Evolutionary conservation across 371 early-diverging fungal species (phyloP).

Genomic region (Lichtheimia hyalospora): DNA sequence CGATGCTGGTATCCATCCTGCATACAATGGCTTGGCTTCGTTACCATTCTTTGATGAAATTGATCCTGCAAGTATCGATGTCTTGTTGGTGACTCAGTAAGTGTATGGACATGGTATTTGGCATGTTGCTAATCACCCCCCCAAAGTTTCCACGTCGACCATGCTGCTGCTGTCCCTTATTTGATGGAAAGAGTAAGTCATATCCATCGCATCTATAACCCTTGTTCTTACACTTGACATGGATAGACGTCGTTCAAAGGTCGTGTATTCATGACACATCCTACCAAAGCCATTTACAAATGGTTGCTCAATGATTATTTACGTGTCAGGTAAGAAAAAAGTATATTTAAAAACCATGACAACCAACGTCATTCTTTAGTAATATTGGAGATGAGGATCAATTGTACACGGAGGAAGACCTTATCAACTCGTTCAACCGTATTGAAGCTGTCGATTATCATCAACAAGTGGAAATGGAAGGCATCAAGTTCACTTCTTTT

Average conservation of each 20-base stretch:
- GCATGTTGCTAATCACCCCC: neutral
- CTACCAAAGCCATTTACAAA: constrained; percentile 98
- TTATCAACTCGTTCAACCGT: constrained; percentile 88
- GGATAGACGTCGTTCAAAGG: constrained; percentile 94
- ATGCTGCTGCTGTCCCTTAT: constrained; percentile 99
- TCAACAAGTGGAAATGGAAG: constrained; percentile 95
- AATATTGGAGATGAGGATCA: constrained; percentile 86
- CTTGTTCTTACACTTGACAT: neutral
- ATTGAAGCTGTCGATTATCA: constrained; percentile 99
- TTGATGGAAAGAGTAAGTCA: constrained; percentile 89
- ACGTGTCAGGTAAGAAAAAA: constrained; percentile 72
- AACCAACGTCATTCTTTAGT: constrained; percentile 42
- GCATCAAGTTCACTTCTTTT: constrained; percentile 95
- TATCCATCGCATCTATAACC: neutral
- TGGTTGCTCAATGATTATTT: constrained; percentile 99
- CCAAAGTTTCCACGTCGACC: constrained; percentile 97
- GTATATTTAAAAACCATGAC: neutral
- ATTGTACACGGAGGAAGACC: constrained; percentile 96
- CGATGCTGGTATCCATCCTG: constrained; percentile 99
- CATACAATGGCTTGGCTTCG: constrained; percentile 93
- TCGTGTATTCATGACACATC: constrained; percentile 99
- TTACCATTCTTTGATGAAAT: constrained; percentile 99
- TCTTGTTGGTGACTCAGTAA: constrained; percentile 96
- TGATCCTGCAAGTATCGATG: constrained; percentile 93
- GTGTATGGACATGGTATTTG: constrained; percentile 4